A percentile compares a stretch with the other conserved stretches of the same genome.
phyloP scores from a whole-genome alignment of 2,329 filamentous ascomycete species.

The Daldinia sp. region DNA sequence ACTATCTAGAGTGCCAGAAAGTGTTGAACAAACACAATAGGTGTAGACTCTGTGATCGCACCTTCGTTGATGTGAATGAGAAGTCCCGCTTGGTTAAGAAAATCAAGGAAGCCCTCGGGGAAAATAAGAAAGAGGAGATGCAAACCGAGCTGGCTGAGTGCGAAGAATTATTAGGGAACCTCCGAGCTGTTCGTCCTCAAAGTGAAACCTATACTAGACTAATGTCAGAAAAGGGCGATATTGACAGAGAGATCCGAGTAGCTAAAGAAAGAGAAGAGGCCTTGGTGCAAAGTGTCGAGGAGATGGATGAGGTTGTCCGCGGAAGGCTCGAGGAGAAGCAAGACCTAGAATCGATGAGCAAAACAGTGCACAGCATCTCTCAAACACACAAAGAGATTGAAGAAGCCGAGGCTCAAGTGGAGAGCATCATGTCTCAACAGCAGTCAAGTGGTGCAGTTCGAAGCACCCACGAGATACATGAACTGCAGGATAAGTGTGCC shows the following conservation, averaged over 20 bases:
- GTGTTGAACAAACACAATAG: slow-evolving; percentile 75
- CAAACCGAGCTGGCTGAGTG: slow-evolving; percentile 69
- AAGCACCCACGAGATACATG: slow-evolving; percentile 86
- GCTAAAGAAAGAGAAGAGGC: slow-evolving; percentile 72
- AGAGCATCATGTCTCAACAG: slow-evolving; percentile 80
- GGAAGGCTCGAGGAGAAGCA: slow-evolving; percentile 74
- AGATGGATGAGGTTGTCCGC: slow-evolving; percentile 74
- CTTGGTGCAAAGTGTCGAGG: slow-evolving; percentile 72
- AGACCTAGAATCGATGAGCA: slow-evolving; percentile 80
- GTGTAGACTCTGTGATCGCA: slow-evolving; percentile 81
- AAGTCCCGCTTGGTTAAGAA: slow-evolving; percentile 75
- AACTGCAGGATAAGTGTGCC: slow-evolving; percentile 74
- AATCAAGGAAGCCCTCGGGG: slow-evolving; percentile 72
- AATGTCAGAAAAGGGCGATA: slow-evolving; percentile 75
- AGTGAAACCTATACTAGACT: slow-evolving; percentile 82
- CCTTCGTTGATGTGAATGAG: slow-evolving; percentile 72
- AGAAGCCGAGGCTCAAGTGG: slow-evolving; percentile 78
- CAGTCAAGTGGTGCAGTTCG: slow-evolving; percentile 73
- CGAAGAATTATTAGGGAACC: slow-evolving; percentile 65
- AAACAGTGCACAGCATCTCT: slow-evolving; percentile 80
- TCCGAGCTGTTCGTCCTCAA: slow-evolving; percentile 72
- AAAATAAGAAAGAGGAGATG: slow-evolving; percentile 71
- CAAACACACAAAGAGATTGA: slow-evolving; percentile 79
- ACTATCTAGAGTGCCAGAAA: slow-evolving; percentile 76
- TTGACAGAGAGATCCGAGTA: slow-evolving; percentile 72